phyloP scores from a whole-genome alignment of 2,329 filamentous ascomycete genomes.

The Ophiostoma australiae region DNA sequence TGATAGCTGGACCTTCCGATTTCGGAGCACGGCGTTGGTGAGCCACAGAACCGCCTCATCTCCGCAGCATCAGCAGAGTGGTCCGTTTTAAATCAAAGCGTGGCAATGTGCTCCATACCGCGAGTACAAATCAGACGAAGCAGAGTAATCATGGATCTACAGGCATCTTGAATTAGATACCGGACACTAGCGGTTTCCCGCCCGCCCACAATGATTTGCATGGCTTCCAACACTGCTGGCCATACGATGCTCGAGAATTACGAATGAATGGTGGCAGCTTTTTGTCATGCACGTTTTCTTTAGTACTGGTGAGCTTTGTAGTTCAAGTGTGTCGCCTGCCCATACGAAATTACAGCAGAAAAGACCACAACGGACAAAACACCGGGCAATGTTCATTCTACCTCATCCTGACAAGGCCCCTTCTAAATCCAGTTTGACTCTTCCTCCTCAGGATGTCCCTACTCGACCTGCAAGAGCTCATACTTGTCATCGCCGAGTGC shows the following conservation, averaged over 20 bases:
- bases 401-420: background rate
- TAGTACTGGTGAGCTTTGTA: too few relatives aligned
- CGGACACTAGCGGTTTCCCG: background rate
- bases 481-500: conserved; percentile 59
- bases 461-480: conserved; percentile 46
- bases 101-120: background rate
- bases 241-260: background rate
- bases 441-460: conserved; percentile 22
- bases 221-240: background rate
- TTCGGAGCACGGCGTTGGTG: background rate
- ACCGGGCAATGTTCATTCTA: background rate
- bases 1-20: conserved; percentile 3
- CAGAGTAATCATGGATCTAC: background rate
- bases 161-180: background rate
- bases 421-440: background rate
- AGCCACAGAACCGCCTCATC: background rate
- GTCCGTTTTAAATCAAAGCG: background rate
- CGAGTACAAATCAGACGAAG: background rate
- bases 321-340: too few relatives aligned
- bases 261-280: background rate
- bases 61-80: background rate
- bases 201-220: background rate
- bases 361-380: background rate
- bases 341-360: too few relatives aligned
- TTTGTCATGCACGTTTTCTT: background rate